Evolutionary conservation across 2,329 filamentous ascomycete genomes (phyloP).

Genomic region (Arthrobotrys iridis): DNA sequence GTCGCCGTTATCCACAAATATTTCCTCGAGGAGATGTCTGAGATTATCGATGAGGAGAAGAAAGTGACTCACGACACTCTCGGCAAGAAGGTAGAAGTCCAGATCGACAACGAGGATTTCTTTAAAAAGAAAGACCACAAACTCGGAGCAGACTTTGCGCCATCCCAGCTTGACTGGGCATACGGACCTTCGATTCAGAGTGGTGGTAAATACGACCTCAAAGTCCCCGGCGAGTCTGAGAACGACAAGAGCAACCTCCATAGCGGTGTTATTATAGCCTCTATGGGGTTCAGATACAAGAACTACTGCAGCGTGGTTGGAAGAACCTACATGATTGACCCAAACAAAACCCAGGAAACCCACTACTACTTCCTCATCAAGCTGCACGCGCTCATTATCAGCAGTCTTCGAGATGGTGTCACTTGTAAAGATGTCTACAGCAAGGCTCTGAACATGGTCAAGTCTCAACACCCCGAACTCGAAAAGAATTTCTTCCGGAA

Average conservation of each 20-base stretch:
- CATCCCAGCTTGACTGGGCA: slow-evolving; percentile 90
- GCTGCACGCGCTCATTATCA: slow-evolving; percentile 88
- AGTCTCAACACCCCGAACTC: slow-evolving; percentile 90
- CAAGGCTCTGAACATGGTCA: slow-evolving; percentile 83
- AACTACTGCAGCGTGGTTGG: slow-evolving; percentile 93
- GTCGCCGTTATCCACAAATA: slow-evolving; percentile 95
- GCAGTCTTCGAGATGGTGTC: slow-evolving; percentile 87
- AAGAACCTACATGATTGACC: slow-evolving; percentile 94
- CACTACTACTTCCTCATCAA: slow-evolving; percentile 89
- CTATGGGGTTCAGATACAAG: slow-evolving; percentile 91
- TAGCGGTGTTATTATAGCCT: slow-evolving; percentile 90
- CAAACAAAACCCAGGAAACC: slow-evolving; percentile 90
- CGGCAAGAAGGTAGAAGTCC: slow-evolving; percentile 85
- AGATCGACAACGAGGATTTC: slow-evolving; percentile 92
- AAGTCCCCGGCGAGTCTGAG: slow-evolving; percentile 80
- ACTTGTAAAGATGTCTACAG: slow-evolving; percentile 88
- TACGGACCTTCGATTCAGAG: slow-evolving; percentile 91
- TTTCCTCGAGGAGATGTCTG: slow-evolving; percentile 98
- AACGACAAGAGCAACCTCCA: slow-evolving; percentile 79
- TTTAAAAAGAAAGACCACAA: slow-evolving; percentile 85
- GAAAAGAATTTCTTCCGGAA: slow-evolving; percentile 96
- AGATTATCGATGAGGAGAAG: slow-evolving; percentile 93
- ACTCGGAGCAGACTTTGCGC: slow-evolving; percentile 85
- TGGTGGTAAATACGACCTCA: slow-evolving; percentile 92
- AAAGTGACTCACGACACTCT: slow-evolving; percentile 91